Evolutionary conservation across 2,329 filamentous ascomycete genomes (phyloP).

Genomic region (Aspergillus brunneoviolaceus): DNA sequence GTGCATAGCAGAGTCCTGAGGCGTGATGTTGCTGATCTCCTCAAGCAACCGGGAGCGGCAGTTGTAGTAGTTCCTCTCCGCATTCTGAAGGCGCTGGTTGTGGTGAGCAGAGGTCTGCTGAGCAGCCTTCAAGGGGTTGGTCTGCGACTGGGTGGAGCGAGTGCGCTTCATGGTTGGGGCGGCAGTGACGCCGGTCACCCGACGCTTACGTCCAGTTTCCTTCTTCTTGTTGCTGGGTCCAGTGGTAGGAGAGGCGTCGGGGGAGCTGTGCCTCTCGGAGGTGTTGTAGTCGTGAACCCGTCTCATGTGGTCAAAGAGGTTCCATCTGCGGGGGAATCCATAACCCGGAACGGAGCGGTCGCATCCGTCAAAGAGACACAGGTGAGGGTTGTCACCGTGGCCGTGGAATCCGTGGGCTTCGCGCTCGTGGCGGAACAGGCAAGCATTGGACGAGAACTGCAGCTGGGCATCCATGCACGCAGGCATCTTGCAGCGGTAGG

Average conservation of each 20-base stretch:
- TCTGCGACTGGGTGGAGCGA: slow-evolving; percentile 40
- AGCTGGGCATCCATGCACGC: slow-evolving; percentile 83
- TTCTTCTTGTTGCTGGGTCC: slow-evolving; percentile 42
- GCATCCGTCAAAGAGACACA: slow-evolving; percentile 84
- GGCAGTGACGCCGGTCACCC: slow-evolving; percentile 37
- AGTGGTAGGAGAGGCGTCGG: slow-evolving; percentile 38
- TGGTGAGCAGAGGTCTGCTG: slow-evolving; percentile 35
- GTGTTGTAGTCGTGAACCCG: slow-evolving; percentile 71
- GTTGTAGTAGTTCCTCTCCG: slow-evolving; percentile 44
- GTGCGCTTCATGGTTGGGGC: slow-evolving; percentile 45
- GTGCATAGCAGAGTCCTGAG: slow-evolving; percentile 42
- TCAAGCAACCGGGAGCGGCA: slow-evolving; percentile 42
- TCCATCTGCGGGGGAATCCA: slow-evolving; percentile 94
- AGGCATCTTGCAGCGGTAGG: slow-evolving; percentile 87
- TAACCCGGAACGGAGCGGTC: slow-evolving; percentile 79
- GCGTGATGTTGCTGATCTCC: slow-evolving; percentile 40
- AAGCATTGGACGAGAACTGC: slow-evolving; percentile 92
- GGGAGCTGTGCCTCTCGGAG: slow-evolving; percentile 44
- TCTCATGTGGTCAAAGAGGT: slow-evolving; percentile 95
- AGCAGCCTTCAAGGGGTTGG: slow-evolving; percentile 33
- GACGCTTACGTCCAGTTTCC: slow-evolving; percentile 41
- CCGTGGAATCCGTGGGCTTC: slow-evolving; percentile 96
- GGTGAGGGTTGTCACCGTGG: slow-evolving; percentile 86
- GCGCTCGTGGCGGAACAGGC: slow-evolving; percentile 88
- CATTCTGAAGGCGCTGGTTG: slow-evolving; percentile 43